Evolutionary conservation across 176 grass and related monocot species (phyloP), one percentile per base, ranked within the genome.

Genomic region (Ananas comosus): DNA sequence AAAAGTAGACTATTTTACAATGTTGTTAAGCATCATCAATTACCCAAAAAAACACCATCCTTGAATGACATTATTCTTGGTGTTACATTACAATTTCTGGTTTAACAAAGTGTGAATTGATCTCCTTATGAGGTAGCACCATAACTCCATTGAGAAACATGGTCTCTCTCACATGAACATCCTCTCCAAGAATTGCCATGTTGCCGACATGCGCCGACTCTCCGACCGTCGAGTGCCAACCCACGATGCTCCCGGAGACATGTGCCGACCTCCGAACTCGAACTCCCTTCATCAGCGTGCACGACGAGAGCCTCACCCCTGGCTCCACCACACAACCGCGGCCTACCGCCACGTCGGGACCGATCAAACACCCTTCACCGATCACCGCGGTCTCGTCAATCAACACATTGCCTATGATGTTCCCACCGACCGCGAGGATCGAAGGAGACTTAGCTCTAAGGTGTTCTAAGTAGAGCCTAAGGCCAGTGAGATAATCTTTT

Each of bases 91-190:
- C 57, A 1, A 74, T 64, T 48, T 74, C 58, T 2, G 58, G 58
- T 48, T 74, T 74, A 42, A 74, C 11, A 49, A 64, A 50, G 9
- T 27, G 56, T 19, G 57, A 64, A 12, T 50, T 74, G 19, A 64
- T 74, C 58, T 74, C 72, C 49, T 74, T 74, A 21, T 74, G 72
- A 24, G 72, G 72, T 18, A 74, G 72, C 1, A 74, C 42, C 6
- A 50, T 11, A 24, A 23, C 71, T 51, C 71, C 71, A 51, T 64
- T 64, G 3, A 63, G 42, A n/a, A 64, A 74, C 19, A 74, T 6
- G 7, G 54, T 63, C 0, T 74, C 71, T 1, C 48, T 10, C 17
- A 74, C 71, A 51, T 64, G 57, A 11, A 64, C 71, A 27, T 74
- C 56, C 56, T 74, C 57, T 23, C 71, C 71, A 0, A 74, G 71